Base-by-base conservation (phyloP, 768 basidiomycete genomes). In the Mycena vulgaris region DNA sequence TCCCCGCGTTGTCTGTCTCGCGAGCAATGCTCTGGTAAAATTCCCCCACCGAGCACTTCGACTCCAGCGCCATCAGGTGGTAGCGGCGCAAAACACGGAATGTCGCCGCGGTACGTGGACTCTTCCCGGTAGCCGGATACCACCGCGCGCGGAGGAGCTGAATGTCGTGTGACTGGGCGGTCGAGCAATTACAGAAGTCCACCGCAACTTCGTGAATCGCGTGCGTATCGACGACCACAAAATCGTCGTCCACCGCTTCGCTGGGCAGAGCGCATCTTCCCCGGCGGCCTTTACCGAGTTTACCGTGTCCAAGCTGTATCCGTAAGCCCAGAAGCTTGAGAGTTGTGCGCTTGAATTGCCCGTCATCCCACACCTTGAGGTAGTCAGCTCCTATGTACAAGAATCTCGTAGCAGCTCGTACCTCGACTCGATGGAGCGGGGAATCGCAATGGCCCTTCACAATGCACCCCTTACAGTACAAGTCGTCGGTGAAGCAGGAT, bases 241-340 rank as follows among this genome's bases (percentile, higher is more conserved):
- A n/a, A n/a, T n/a, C n/a, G n/a, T n/a, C n/a, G n/a, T n/a, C n/a
- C n/a, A n/a, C n/a, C n/a, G n/a, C n/a, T n/a, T n/a, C n/a, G n/a
- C n/a, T n/a, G 1, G 64, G 64, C 9, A 21, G 14, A 14, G 21
- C n/a, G 37, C 63, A 66, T 2, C n/a, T 5, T 28, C 33, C 31
- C 10, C 33, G 64, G 28, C 39, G 58, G 3, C 37, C 39, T 11
- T 13, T 11, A 11, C n/a, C n/a, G n/a, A n/a, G n/a, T n/a, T n/a
- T n/a, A n/a, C n/a, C n/a, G n/a, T n/a, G n/a, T n/a, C n/a, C 66
- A 0, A 79, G 70, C 64, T 78, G 76, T 19, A 76, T 64, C 5
- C 55, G 40, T 4, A 77, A 62, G 7, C 77, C 75, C 6, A 76
- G 33, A 2, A 31, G 25, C 49, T 75, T 68, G 25, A 77, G 63